Evolutionary conservation across 805 yeast species (phyloP).

Genomic region (Schwanniomyces yamadae): DNA sequence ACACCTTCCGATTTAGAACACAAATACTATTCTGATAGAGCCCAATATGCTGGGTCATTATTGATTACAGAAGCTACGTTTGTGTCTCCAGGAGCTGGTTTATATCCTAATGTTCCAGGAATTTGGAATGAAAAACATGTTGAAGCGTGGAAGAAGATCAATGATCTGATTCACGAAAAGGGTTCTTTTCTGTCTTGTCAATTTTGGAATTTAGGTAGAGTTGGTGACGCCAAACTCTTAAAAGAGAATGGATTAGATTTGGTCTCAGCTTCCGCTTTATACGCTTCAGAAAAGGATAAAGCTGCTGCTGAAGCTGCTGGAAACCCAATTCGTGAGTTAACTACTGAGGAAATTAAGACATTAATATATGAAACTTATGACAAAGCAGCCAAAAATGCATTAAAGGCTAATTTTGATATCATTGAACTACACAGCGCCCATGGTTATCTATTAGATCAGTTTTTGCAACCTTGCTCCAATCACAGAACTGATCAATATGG

Average conservation of each 20-base stretch:
- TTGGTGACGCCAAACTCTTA: constrained; percentile 24
- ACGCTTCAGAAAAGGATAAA: constrained; percentile 15
- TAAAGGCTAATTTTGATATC: constrained; percentile 38
- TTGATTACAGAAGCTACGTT: constrained; percentile 33
- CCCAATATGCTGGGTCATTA: constrained; percentile 29
- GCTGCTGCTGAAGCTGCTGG: constrained; percentile 15
- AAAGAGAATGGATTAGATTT: constrained; percentile 19
- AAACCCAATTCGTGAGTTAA: constrained; percentile 16
- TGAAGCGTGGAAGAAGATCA: constrained; percentile 47
- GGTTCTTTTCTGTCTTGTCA: constrained; percentile 46
- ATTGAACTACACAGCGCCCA: constrained; percentile 42
- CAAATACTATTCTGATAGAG: constrained; percentile 30
- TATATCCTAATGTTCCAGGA: constrained; percentile 46
- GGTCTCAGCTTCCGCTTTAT: constrained; percentile 17
- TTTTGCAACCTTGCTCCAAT: constrained; percentile 32
- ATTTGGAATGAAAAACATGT: constrained; percentile 49
- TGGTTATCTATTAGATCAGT: constrained; percentile 40
- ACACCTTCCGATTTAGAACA: constrained; percentile 29
- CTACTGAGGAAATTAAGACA: constrained; percentile 20
- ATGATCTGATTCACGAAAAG: constrained; percentile 45
- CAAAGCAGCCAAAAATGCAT: constrained; percentile 27
- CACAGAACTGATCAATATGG: constrained; percentile 33
- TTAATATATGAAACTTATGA: constrained; percentile 19
- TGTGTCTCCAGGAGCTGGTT: constrained; percentile 35
- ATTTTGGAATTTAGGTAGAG: constrained; percentile 54